Evolutionary conservation across 345 rosid species (phyloP).

Genomic region (Pistacia atlantica): DNA sequence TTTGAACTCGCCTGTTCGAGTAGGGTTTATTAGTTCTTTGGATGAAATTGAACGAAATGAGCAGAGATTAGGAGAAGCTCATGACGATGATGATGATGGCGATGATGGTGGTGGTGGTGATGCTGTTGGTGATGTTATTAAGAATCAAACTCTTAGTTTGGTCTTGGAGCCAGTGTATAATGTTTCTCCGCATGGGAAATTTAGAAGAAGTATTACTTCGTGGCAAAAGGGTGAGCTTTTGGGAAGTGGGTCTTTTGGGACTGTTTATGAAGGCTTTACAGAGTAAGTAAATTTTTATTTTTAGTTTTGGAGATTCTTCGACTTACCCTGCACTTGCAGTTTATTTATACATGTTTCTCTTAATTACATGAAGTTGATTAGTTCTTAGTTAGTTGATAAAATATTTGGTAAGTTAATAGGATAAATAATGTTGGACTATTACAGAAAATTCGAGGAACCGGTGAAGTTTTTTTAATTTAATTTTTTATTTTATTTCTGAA

Average conservation of each 20-base stretch:
- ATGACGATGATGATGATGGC: background rate
- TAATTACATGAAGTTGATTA: background rate
- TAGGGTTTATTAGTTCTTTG: conserved; percentile 10
- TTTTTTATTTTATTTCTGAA: background rate
- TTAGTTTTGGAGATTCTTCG: background rate
- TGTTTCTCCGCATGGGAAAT: conserved; percentile 61
- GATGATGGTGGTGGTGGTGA: background rate
- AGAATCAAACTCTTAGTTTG: background rate
- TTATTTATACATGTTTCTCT: background rate
- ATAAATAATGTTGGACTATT: background rate
- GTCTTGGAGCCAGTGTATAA: conserved; percentile 38
- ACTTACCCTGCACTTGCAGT: background rate
- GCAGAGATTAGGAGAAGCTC: conserved; percentile 17
- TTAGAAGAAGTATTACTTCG: conserved; percentile 39
- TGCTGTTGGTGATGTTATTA: background rate
- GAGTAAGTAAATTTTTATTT: conserved; percentile 46
- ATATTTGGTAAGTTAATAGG: background rate
- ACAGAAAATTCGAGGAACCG: background rate
- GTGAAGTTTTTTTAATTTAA: background rate
- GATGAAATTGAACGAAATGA: background rate
- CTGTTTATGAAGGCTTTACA: conserved; percentile 77
- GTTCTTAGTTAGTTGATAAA: background rate
- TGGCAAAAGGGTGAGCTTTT: conserved; percentile 83
- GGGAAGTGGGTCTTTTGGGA: conserved; percentile 87
- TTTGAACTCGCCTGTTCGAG: conserved; percentile 3